Conservation (phyloP, 805 yeast genomes). For the Blastobotrys muscicola region DNA sequence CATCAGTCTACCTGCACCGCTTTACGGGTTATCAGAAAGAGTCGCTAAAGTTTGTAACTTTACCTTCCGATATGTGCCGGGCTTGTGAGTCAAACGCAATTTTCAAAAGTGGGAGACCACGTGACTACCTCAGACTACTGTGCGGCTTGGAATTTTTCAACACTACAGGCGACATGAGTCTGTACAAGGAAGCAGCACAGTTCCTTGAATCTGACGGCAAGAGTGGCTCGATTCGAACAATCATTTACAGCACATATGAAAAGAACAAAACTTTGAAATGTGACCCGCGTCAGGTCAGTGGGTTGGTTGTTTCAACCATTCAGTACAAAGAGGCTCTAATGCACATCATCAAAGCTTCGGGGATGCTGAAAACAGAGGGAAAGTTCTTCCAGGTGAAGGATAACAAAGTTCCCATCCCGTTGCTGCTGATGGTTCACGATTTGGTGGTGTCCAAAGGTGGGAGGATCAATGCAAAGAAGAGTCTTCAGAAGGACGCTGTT, state of each 20-base stretch:
- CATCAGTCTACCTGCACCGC: too few relatives aligned
- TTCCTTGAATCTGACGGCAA: slow-evolving; percentile 32
- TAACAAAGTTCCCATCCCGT: slow-evolving; percentile 26
- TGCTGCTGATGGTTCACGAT: slow-evolving; percentile 70
- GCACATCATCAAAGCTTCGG: slow-evolving; percentile 55
- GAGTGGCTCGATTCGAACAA: slow-evolving; percentile 45
- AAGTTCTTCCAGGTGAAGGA: slow-evolving; percentile 32
- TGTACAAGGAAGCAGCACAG: slow-evolving; percentile 35
- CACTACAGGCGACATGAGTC: slow-evolving; percentile 9
- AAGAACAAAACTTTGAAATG: slow-evolving; percentile 38
- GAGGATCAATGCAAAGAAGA: slow-evolving; percentile 82
- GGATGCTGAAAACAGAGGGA: slow-evolving; percentile 44
- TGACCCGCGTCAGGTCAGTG: slow-evolving; percentile 80
- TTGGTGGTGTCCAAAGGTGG: slow-evolving; percentile 64
- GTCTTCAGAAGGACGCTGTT: slow-evolving; percentile 73
- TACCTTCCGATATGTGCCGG: too few relatives aligned
- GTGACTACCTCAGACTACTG: too few relatives aligned
- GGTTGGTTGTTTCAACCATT: slow-evolving; percentile 70
- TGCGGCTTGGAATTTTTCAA: too few relatives aligned
- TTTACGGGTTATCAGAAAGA: too few relatives aligned
- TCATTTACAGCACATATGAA: slow-evolving; percentile 39
- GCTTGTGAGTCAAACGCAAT: too few relatives aligned
- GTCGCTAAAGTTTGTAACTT: too few relatives aligned
- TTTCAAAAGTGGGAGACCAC: too few relatives aligned
- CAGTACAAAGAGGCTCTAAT: slow-evolving; percentile 57